Percentiles rank a stretch among this genome's conserved stretches.
Evolutionary conservation across 805 yeast genomes (phyloP).

Genomic region (Candida nanaspora): DNA sequence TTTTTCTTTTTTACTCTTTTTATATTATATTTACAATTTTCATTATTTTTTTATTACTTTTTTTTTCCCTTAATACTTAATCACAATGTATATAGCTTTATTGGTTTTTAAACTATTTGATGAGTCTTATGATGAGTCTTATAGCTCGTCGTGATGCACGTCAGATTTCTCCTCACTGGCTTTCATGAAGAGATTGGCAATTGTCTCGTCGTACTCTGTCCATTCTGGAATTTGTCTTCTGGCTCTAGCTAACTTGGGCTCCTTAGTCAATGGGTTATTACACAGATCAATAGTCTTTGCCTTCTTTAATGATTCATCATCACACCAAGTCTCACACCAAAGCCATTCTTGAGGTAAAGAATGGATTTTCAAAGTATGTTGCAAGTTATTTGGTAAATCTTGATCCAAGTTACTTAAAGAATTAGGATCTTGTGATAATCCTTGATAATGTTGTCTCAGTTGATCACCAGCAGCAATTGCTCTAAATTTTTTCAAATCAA

Average conservation of each 20-base stretch:
- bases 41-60: no score
- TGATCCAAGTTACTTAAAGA: slow-evolving; percentile 85
- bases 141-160: not conserved
- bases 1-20: no score
- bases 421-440: slow-evolving; percentile 66
- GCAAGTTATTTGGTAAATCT: slow-evolving; percentile 88
- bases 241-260: slow-evolving; percentile 70
- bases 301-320: slow-evolving; percentile 45
- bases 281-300: slow-evolving; percentile 83
- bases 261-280: slow-evolving; percentile 77
- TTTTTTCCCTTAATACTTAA: not conserved
- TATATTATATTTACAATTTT: no score
- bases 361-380: slow-evolving; percentile 54
- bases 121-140: not conserved
- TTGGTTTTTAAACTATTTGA: not conserved
- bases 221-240: slow-evolving; percentile 75
- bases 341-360: slow-evolving; percentile 80
- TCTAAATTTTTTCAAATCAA: slow-evolving; percentile 67
- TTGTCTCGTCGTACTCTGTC: slow-evolving; percentile 55
- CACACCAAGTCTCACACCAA: slow-evolving; percentile 94
- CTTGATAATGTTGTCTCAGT: slow-evolving; percentile 79
- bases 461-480: slow-evolving; percentile 67
- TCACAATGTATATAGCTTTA: no score
- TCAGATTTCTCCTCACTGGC: slow-evolving; percentile 1
- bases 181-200: slow-evolving; percentile 24